These are phyloP conservation scores for Trichoderma cornu-damae DNA, from an alignment of 2,329 filamentous ascomycete species.

Conservation along the genomic window DNA sequence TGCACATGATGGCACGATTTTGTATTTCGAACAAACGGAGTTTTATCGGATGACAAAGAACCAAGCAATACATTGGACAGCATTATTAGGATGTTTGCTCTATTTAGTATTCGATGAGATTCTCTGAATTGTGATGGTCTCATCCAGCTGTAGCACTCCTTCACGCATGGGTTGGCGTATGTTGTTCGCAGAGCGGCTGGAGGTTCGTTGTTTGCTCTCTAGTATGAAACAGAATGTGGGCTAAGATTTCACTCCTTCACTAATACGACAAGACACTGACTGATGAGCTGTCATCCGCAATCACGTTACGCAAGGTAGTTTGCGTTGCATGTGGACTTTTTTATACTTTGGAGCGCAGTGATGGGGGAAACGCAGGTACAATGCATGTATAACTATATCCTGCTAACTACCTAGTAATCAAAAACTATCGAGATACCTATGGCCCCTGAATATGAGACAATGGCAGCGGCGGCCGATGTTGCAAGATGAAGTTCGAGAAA, in stretches of 20 bases:
- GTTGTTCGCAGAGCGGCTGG: background rate
- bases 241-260: background rate
- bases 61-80: background rate
- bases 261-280: too few relatives aligned
- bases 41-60: background rate
- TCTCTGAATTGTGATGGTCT: background rate
- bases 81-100: background rate
- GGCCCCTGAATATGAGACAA: too few relatives aligned
- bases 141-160: background rate
- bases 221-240: background rate
- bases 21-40: background rate
- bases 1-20: constrained; percentile 22
- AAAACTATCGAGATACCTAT: too few relatives aligned
- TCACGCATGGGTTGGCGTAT: background rate
- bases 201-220: background rate
- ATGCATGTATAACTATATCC: background rate
- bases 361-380: too few relatives aligned
- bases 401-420: too few relatives aligned
- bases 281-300: background rate
- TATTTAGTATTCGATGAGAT: background rate
- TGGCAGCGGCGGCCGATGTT: too few relatives aligned
- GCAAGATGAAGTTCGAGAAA: too few relatives aligned
- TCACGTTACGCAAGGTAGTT: background rate
- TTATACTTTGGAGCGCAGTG: background rate
- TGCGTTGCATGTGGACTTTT: background rate